Conservation (phyloP, 2,329 filamentous ascomycete genomes). For the Nothomitra cinnamomea region DNA sequence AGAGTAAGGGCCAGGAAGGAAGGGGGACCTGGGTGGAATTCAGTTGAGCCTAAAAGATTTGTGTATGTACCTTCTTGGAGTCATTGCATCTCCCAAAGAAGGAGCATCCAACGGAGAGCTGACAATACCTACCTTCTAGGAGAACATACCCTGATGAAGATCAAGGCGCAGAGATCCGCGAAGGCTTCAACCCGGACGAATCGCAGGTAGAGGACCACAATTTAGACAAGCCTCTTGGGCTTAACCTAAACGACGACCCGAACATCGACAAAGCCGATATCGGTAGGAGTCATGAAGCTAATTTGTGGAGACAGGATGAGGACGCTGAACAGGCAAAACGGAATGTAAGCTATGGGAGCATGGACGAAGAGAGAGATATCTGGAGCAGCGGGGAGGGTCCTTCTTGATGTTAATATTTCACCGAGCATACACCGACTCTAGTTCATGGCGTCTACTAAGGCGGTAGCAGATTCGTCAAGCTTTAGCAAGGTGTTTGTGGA, state of each 20-base stretch:
- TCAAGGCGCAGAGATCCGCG: slow-evolving; percentile 32
- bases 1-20: slow-evolving; percentile 45
- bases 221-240: background rate
- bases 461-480: too few relatives aligned
- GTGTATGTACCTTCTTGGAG: slow-evolving; percentile 25
- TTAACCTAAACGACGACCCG: background rate
- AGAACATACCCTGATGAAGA: slow-evolving; percentile 29
- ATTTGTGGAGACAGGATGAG: background rate
- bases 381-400: background rate
- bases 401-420: background rate
- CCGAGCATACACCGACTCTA: too few relatives aligned
- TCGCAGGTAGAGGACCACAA: slow-evolving; percentile 12
- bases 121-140: slow-evolving; percentile 15
- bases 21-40: slow-evolving; percentile 42
- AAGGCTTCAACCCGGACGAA: slow-evolving; percentile 35
- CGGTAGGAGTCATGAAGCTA: background rate
- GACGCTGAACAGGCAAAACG: background rate
- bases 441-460: too few relatives aligned
- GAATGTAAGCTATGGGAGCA: background rate
- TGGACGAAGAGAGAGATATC: slow-evolving; percentile 1
- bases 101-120: background rate
- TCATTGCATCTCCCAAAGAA: background rate
- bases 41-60: slow-evolving; percentile 35
- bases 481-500: too few relatives aligned
- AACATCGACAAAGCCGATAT: background rate